phyloP scores from a whole-genome alignment of 148 eudicot species.

The Amaranthus cruentus region DNA sequence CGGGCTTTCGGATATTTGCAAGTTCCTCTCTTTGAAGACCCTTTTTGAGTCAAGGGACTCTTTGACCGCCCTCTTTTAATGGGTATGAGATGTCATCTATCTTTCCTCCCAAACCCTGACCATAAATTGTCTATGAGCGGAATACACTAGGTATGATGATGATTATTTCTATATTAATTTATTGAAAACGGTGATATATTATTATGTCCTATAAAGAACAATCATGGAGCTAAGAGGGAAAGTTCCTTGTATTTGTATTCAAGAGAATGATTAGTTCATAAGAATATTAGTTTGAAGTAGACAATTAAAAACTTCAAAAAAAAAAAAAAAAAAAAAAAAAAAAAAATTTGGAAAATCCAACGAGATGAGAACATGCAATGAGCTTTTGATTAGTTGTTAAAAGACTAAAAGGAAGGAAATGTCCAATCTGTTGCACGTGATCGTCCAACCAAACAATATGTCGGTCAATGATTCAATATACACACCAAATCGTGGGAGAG shows the following conservation, averaged over 20 bases:
- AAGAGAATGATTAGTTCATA: neutral
- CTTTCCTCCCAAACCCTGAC: too few relatives aligned
- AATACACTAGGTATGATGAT: too few relatives aligned
- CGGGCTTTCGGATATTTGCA: too few relatives aligned
- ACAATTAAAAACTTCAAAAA: neutral
- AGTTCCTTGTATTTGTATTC: constrained; percentile 2
- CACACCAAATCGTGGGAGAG: too few relatives aligned
- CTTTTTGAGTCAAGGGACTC: too few relatives aligned
- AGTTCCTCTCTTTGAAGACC: too few relatives aligned
- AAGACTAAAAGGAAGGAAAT: neutral
- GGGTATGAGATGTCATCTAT: too few relatives aligned
- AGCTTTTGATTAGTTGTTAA: neutral
- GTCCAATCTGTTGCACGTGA: constrained; percentile 17
- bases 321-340: neutral
- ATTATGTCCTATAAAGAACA: neutral
- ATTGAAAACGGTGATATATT: too few relatives aligned
- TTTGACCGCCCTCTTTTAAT: too few relatives aligned
- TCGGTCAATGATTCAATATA: neutral
- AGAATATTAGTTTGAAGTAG: neutral
- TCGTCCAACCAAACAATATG: constrained; percentile 8
- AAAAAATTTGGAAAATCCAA: neutral
- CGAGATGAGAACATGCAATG: constrained; percentile 13
- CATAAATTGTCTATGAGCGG: too few relatives aligned
- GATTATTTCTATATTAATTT: too few relatives aligned
- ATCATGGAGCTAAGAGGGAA: constrained; percentile 7